Base-by-base conservation (phyloP, 2,329 filamentous ascomycete species). In the Calonectria naviculata region DNA sequence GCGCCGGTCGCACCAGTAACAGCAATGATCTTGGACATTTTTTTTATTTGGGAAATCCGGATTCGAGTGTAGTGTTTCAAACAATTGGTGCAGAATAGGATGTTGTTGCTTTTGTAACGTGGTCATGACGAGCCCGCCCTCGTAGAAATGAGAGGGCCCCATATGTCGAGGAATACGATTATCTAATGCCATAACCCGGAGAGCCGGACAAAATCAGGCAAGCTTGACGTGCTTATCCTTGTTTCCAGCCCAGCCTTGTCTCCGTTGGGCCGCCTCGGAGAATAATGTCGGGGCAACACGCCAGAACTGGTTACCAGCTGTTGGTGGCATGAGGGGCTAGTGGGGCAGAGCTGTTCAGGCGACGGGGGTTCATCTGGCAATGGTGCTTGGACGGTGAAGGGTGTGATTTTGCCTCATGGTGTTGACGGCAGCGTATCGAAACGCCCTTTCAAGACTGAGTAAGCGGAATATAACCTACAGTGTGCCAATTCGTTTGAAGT, bases 1-100 rank as follows among this genome's bases (percentile, higher is more conserved):
- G 56, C 2, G 56, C 65, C 65, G 1, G 65, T 68, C 2, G 65
- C 65, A 12, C 65, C 65, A 1, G 65, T 68, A 24, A 68, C 56
- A 15, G 65, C 65, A 4, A 68, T 68, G 9, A 68, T 54, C 21
- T 68, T 68, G 17, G 56, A 54, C 65, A 68, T 68, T 19, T 63
- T 68, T 9, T 63, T 68, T 9, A 19, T 1, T 24, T 3, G 15
- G n/a, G 31, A 17, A 4, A n/a, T 21, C 13, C 2, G 2, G 15
- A 38, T 56, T 26, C 5, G 29, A 24, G 47, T 31, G 17, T 13
- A 4, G 17, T 12, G 19, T 21, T 28, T 26, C 21, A 4, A 38
- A 26, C 5, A n/a, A 19, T 12, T 17, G 26, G 21, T 9, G 15
- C 28, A 12, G 31, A 26, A 26, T 26, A 26, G 13, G n/a, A 24